These are phyloP conservation scores for Hibiscus syriacus DNA, from an alignment of 345 rosid species.

Conservation along the genomic window DNA sequence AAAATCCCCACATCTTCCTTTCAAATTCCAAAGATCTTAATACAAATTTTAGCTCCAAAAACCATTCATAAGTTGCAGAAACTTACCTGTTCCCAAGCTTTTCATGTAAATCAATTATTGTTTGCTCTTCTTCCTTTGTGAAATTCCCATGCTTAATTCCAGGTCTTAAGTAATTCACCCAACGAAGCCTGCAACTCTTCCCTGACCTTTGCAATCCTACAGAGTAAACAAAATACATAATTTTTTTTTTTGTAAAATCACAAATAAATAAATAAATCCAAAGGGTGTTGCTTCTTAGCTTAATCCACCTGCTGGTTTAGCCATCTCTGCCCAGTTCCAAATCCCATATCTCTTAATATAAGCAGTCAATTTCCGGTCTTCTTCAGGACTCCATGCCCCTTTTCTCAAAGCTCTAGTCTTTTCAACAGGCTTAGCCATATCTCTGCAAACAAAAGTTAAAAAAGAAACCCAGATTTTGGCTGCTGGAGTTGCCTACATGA, in stretches of 20 bases:
- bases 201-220: slow-evolving; percentile 50
- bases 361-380: slow-evolving; percentile 26
- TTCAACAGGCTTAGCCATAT: slow-evolving; percentile 7
- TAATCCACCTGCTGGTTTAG: slow-evolving; percentile 31
- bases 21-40: background rate
- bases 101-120: slow-evolving; percentile 33
- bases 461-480: background rate
- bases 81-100: slow-evolving; percentile 43
- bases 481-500: background rate
- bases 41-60: background rate
- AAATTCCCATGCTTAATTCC: slow-evolving; percentile 48
- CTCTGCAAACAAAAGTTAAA: background rate
- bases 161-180: slow-evolving; percentile 62
- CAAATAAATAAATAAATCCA: background rate
- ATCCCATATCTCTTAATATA: slow-evolving; percentile 27
- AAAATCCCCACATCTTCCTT: background rate
- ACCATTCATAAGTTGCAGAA: background rate
- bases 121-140: slow-evolving; percentile 40
- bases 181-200: slow-evolving; percentile 69
- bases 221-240: background rate
- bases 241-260: background rate
- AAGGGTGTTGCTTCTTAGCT: background rate
- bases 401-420: slow-evolving; percentile 10
- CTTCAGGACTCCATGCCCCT: slow-evolving; percentile 32
- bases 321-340: slow-evolving; percentile 36